Conservation (phyloP, 2,329 filamentous ascomycete genomes). For the Clarireedia monteithiana region DNA sequence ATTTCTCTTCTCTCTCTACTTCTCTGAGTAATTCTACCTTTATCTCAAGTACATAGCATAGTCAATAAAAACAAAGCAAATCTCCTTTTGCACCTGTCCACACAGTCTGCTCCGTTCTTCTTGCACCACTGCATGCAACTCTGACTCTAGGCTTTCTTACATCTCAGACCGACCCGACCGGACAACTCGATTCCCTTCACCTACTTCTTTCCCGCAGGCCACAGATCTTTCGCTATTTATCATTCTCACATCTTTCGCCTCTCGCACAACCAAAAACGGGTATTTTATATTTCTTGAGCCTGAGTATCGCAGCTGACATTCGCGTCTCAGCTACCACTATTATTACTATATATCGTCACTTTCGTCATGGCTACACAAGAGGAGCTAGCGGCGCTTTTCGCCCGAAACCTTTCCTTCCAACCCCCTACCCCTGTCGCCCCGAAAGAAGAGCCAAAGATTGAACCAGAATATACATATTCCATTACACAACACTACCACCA, state of each 20-base stretch:
- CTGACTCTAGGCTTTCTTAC: conserved; percentile 25
- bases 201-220: background rate
- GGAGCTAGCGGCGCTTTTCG: conserved; percentile 74
- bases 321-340: background rate
- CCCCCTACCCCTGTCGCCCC: conserved; percentile 24
- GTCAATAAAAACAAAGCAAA: conserved; percentile 39
- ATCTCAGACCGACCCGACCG: conserved; percentile 15
- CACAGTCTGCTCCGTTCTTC: conserved; percentile 28
- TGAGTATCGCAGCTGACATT: background rate
- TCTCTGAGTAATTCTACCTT: conserved; percentile 13
- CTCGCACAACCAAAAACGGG: conserved; percentile 20
- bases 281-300: conserved; percentile 20
- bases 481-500: conserved; percentile 81
- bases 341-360: background rate
- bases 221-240: conserved; percentile 21
- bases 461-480: conserved; percentile 56
- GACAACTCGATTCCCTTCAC: conserved; percentile 4
- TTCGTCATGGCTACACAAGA: conserved; percentile 60
- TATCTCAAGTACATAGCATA: conserved; percentile 39
- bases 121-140: conserved; percentile 20
- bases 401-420: conserved; percentile 62
- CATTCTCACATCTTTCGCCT: conserved; percentile 17
- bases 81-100: conserved; percentile 20
- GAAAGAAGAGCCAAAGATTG: conserved; percentile 27
- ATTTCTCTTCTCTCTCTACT: conserved; percentile 20